phyloP scores from a whole-genome alignment of 345 rosid species.

The Linum trigynum region DNA sequence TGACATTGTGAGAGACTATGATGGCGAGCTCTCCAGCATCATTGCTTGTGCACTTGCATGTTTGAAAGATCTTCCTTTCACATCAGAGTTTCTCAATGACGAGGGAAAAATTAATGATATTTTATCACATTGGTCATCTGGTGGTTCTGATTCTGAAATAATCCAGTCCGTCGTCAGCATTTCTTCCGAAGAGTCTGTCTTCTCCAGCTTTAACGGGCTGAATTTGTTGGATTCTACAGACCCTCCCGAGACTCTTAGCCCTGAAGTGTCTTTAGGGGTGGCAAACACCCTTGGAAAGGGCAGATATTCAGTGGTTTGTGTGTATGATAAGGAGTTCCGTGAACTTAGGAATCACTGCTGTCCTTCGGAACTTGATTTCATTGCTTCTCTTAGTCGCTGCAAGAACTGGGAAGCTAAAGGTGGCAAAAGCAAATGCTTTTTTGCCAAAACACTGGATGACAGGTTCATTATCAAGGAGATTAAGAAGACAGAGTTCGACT shows the following conservation, averaged over 20 bases:
- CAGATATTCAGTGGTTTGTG: slow-evolving; percentile 65
- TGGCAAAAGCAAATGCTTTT: slow-evolving; percentile 84
- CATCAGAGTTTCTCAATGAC: slow-evolving; percentile 20
- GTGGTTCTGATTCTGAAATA: slow-evolving; percentile 47
- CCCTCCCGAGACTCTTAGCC: slow-evolving; percentile 39
- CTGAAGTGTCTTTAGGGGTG: slow-evolving; percentile 56
- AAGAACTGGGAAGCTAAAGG: slow-evolving; percentile 92
- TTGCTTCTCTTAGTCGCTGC: slow-evolving; percentile 83
- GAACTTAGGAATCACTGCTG: slow-evolving; percentile 60
- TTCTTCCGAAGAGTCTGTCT: slow-evolving; percentile 48
- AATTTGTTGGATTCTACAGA: slow-evolving; percentile 48
- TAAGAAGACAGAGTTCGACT: slow-evolving; percentile 80
- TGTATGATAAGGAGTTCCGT: slow-evolving; percentile 63
- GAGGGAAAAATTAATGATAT: slow-evolving; percentile 26
- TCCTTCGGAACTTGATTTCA: slow-evolving; percentile 67
- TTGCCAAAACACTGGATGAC: slow-evolving; percentile 81
- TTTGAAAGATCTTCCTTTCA: slow-evolving; percentile 30
- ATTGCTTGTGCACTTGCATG: slow-evolving; percentile 79
- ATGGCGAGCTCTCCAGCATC: slow-evolving; percentile 81
- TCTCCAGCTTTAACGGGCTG: slow-evolving; percentile 68
- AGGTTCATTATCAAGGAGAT: slow-evolving; percentile 89
- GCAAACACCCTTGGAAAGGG: slow-evolving; percentile 55
- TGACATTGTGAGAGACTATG: slow-evolving; percentile 63
- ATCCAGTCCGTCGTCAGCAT: slow-evolving; percentile 23
- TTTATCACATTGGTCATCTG: slow-evolving; percentile 36